phyloP scores from a whole-genome alignment of 2,329 filamentous ascomycete genomes.

The Ophiostoma fasciatum region DNA sequence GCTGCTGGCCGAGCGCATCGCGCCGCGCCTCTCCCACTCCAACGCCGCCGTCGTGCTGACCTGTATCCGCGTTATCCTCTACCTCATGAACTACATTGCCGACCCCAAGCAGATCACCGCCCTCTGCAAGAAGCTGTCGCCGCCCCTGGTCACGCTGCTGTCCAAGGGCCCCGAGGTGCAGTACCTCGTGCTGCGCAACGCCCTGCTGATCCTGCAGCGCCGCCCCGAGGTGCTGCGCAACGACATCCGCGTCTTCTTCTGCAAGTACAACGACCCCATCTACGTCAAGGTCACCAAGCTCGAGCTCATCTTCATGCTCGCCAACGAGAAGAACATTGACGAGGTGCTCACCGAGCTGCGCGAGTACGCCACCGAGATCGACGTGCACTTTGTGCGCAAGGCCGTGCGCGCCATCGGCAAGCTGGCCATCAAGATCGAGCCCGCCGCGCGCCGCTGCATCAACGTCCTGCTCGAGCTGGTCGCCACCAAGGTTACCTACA shows the following conservation, averaged over 20 bases:
- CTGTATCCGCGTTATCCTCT: constrained; percentile 89
- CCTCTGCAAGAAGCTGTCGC: constrained; percentile 84
- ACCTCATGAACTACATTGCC: constrained; percentile 96
- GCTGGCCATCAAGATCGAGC: constrained; percentile 96
- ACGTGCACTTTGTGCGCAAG: constrained; percentile 96
- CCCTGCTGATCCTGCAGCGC: constrained; percentile 81
- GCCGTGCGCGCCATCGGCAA: constrained; percentile 96
- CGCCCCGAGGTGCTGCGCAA: constrained; percentile 87
- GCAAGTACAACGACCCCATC: constrained; percentile 99
- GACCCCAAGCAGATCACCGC: constrained; percentile 79
- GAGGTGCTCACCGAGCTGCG: constrained; percentile 87
- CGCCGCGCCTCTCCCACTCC: constrained; percentile 89
- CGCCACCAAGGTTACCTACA: constrained; percentile 95
- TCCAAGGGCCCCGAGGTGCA: constrained; percentile 98
- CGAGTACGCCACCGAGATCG: constrained; percentile 96
- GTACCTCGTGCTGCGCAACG: constrained; percentile 87
- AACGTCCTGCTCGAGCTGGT: constrained; percentile 85
- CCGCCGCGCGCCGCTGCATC: constrained; percentile 80
- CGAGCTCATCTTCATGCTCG: constrained; percentile 97
- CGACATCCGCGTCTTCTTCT: constrained; percentile 97
- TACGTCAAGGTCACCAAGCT: constrained; percentile 99
- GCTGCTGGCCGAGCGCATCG: constrained; percentile 81
- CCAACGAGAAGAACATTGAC: constrained; percentile 86
- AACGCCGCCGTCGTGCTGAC: constrained; percentile 95
- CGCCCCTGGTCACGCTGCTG: constrained; percentile 82